Percentiles rank a stretch among this genome's conserved stretches.
Evolutionary conservation across 371 early-diverging fungal genomes (phyloP).

Genomic region (Choanephora cucurbitarum): DNA sequence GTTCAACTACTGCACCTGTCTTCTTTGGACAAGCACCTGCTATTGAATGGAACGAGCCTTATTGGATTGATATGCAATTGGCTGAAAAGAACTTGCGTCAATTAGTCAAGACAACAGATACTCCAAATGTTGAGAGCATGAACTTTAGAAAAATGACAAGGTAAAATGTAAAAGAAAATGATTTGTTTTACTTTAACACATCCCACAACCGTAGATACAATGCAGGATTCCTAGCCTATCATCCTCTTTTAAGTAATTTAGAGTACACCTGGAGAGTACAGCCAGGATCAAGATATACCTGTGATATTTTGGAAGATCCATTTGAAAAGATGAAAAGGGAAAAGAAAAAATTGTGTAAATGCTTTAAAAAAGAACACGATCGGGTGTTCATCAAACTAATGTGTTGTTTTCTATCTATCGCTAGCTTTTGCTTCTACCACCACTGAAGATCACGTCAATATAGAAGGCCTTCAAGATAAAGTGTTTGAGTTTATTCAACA

Average conservation of each 20-base stretch:
- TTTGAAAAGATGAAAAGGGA: slow-evolving; percentile 34
- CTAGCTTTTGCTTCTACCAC: slow-evolving; percentile 70
- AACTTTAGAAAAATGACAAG: slow-evolving; percentile 36
- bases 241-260: slow-evolving; percentile 35
- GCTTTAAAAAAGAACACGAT: too few species aligned
- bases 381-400: too few species aligned
- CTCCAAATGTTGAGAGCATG: slow-evolving; percentile 24
- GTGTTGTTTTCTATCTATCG: too few species aligned
- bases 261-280: slow-evolving; percentile 51
- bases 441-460: slow-evolving; percentile 79
- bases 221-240: slow-evolving; percentile 83
- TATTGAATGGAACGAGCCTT: slow-evolving; percentile 38
- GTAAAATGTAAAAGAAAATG: slow-evolving; percentile 6
- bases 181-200: slow-evolving; percentile 1
- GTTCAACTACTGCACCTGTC: slow-evolving; percentile 19
- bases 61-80: slow-evolving; percentile 33
- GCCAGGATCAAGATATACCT: slow-evolving; percentile 35
- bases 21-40: slow-evolving; percentile 37
- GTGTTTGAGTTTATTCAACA: slow-evolving; percentile 52
- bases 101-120: slow-evolving; percentile 6
- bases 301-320: slow-evolving; percentile 38
- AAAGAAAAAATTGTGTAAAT: slow-evolving; percentile 61
- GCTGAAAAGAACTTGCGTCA: slow-evolving; percentile 21
- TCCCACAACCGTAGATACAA: slow-evolving; percentile 54
- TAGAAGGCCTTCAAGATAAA: slow-evolving; percentile 48